phyloP scores from a whole-genome alignment of 768 basidiomycete species.

The Boletus subcaerulescens region DNA sequence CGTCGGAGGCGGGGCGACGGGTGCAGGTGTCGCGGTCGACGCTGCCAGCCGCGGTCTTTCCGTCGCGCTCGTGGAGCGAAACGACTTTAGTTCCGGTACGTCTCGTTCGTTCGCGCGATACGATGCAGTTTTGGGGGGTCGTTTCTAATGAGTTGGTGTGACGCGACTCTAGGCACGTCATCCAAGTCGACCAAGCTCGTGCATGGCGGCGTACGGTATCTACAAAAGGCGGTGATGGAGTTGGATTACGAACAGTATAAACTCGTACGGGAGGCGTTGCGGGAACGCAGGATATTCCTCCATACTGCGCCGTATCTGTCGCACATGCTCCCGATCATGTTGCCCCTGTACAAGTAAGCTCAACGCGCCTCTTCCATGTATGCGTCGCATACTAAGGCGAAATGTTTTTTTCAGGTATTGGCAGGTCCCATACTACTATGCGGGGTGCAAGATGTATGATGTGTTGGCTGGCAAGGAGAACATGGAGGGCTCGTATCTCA shows the following conservation, averaged over 20 bases:
- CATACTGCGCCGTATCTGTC: conserved; percentile 94
- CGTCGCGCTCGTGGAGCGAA: conserved; percentile 90
- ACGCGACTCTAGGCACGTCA: conserved; percentile 66
- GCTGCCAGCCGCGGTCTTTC: conserved; percentile 88
- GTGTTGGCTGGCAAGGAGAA: conserved; percentile 93
- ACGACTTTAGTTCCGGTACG: conserved; percentile 87
- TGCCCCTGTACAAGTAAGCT: conserved; percentile 88
- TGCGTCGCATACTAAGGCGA: conserved; percentile 2
- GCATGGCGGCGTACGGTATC: conserved; percentile 95
- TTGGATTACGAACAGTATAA: conserved; percentile 97
- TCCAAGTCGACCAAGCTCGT: conserved; percentile 98
- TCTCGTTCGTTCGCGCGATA: not conserved
- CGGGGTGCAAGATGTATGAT: conserved; percentile 96
- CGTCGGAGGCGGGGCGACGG: conserved; percentile 94
- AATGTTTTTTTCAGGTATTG: conserved; percentile 58
- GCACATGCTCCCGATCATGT: conserved; percentile 93
- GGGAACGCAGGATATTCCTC: conserved; percentile 90
- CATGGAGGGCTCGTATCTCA: conserved; percentile 93
- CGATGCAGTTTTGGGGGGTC: no score
- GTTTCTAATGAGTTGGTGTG: no score
- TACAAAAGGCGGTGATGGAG: conserved; percentile 95
- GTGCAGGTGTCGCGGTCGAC: conserved; percentile 94
- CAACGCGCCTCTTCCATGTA: not conserved
- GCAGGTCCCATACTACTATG: conserved; percentile 96
- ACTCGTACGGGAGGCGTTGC: conserved; percentile 91